Evolutionary conservation across 345 rosid genomes (phyloP), one percentile per base, ranked within the genome.

Genomic region (Nephelium lappaceum): DNA sequence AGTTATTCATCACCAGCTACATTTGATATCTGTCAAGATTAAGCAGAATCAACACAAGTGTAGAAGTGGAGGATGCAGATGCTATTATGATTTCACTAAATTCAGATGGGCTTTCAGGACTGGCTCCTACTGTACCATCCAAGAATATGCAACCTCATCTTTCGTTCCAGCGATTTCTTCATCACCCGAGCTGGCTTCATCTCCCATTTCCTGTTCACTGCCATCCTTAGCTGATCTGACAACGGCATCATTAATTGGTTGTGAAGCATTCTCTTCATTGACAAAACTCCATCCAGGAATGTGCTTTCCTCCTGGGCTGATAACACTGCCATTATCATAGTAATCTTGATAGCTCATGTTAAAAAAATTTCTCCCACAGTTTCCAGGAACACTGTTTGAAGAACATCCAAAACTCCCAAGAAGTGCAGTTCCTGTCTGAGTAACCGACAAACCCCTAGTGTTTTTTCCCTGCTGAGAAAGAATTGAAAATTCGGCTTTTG

Each of bases 241-340:
- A 6, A 45, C 62, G 64, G 47, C 69, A 72, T 81, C 82, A 61
- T 76, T 84, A 36, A 80, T 51, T 71, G 81, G 84, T 21, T 79
- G 75, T 14, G 81, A 77, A 51, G 78, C 82, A 78, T 67, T 84
- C 57, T 62, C 80, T 36, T 74, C 78, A 55, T 73, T 74, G 64
- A 23, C 73, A 42, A 81, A 81, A 82, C 74, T 75, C 89, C 83
- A 83, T 49, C 80, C 86, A 19, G 84, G 79, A 64, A 64, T 60
- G 16, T 72, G 41, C 24, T 69, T 81, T 80, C 63, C 83, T 41
- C 57, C 81, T 62, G 62, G 63, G 67, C 64, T 74, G 60, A 74
- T 70, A 39, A 80, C 61, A 10, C 77, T 66, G 43, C 76, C 81
- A 78, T 76, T 78, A 14, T 81, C 55, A 31, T 76, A 78, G 62